Base-by-base conservation (phyloP, 2,329 filamentous ascomycete species). In the Cordyceps cateniannulata region DNA sequence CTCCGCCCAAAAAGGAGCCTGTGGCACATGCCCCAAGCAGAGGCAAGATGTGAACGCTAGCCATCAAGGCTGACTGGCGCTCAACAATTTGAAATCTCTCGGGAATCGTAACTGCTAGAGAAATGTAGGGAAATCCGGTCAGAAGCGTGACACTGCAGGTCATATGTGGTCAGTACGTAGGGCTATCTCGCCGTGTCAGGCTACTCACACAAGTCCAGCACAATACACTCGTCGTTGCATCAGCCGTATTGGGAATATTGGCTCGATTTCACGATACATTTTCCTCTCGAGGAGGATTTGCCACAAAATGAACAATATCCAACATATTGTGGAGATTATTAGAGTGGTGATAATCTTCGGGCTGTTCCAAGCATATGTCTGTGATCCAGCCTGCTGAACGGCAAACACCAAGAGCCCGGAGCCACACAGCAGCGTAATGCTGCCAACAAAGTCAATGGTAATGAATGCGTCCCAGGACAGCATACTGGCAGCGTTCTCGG, bases 11-110 rank as follows among this genome's bases (percentile, higher is more conserved):
- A 47, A 85, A 82, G 2, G 81, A 85, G 0, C 82, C 84, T 4
- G 84, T 66, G 0, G 84, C 82, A 40, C 81, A 84, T 2, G 81
- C 72, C 2, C 79, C 81, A 0, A 86, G 77, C 72, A 87, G 76
- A 0, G 85, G 84, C 16, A 87, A 72, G 6, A 86, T 75, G 49
- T 84, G 80, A 4, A 86, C 68, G 5, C 84, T 83, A 0, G 84
- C 82, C 66, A 77, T 76, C 25, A 86, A 73, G 0, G 81, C 76
- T 35, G 71, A 77, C 53, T 85, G 77, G 6, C 73, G 73, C 63
- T 85, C 81, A 57, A 85, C 79, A 42, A 86, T 80, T 63, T 87
- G 84, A 54, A 85, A 83, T 7, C 83, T 74, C 64, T 87, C 81
- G 0, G 85, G 84, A 5, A 87, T 76, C 35, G 80, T 77, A 60